A percentile compares a stretch with the other conserved stretches of the same genome.
Evolutionary conservation across 345 rosid species (phyloP).

Genomic region (Sisymbrium altissimum): DNA sequence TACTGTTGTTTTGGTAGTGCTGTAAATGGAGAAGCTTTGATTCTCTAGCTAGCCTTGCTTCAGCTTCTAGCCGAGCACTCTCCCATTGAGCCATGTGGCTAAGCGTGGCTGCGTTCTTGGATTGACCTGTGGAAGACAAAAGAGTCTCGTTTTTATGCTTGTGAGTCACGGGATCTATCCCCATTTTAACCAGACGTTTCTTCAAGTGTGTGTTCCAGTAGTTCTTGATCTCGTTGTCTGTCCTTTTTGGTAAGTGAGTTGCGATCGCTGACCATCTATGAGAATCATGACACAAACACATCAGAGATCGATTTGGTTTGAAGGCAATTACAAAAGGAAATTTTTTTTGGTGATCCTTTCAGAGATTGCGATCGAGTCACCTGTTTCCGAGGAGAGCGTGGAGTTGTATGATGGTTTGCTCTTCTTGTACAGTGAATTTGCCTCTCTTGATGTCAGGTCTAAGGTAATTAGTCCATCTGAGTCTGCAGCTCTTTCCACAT

Average conservation of each 20-base stretch:
- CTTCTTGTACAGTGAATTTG: conserved; percentile 85
- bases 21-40: conserved; percentile 40
- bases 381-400: conserved; percentile 96
- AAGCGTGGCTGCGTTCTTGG: conserved; percentile 53
- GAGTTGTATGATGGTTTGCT: conserved; percentile 92
- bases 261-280: conserved; percentile 85
- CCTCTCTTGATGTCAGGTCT: conserved; percentile 96
- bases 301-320: conserved; percentile 16
- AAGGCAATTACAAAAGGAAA: not conserved
- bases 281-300: not conserved
- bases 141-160: conserved; percentile 47
- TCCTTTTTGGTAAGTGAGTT: conserved; percentile 67
- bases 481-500: conserved; percentile 94
- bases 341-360: not conserved
- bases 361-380: conserved; percentile 27
- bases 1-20: conserved; percentile 11
- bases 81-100: conserved; percentile 65
- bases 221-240: conserved; percentile 78
- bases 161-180: conserved; percentile 47
- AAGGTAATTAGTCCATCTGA: conserved; percentile 92
- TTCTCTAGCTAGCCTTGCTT: conserved; percentile 48
- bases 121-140: conserved; percentile 45
- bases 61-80: conserved; percentile 53
- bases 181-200: conserved; percentile 66
- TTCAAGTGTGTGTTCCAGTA: conserved; percentile 83